Percentiles rank a stretch among this genome's conserved stretches.
Evolutionary conservation across 2,329 filamentous ascomycete species (phyloP).

Genomic region (Paecilomyces variotii): DNA sequence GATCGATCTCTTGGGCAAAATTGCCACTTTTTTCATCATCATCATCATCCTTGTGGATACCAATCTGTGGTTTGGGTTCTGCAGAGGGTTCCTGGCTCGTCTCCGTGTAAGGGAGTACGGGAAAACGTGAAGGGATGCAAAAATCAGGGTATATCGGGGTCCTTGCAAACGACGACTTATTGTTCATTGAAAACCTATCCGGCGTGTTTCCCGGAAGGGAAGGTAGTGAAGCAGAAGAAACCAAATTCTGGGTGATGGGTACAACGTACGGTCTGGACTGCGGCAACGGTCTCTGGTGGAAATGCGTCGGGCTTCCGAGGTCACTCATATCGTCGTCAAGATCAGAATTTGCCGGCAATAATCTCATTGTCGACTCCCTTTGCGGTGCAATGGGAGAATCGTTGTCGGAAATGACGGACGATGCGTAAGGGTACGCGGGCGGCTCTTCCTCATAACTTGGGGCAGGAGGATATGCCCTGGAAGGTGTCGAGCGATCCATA

Average conservation of each 20-base stretch:
- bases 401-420: constrained; percentile 19
- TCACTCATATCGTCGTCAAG: constrained; percentile 25
- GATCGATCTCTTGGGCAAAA: not conserved
- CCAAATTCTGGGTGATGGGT: constrained; percentile 10
- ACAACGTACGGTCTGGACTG: constrained; percentile 32
- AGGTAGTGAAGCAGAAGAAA: constrained; percentile 3
- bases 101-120: not conserved
- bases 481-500: constrained; percentile 10
- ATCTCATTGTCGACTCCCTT: constrained; percentile 34
- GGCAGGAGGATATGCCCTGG: constrained; percentile 17
- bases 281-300: constrained; percentile 17
- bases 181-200: not conserved
- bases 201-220: constrained; percentile 9
- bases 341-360: constrained; percentile 34
- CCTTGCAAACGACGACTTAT: not conserved
- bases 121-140: not conserved
- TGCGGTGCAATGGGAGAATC: constrained; percentile 16
- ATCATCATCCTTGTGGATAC: not conserved
- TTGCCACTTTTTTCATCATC: not conserved
- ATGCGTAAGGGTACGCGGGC: constrained; percentile 31
- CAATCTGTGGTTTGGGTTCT: not conserved
- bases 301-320: constrained; percentile 17
- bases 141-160: not conserved
- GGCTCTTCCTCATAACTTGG: constrained; percentile 36
- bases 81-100: not conserved